Base-by-base conservation (phyloP, 257 asterid genomes). In the Nicotiana knightiana region DNA sequence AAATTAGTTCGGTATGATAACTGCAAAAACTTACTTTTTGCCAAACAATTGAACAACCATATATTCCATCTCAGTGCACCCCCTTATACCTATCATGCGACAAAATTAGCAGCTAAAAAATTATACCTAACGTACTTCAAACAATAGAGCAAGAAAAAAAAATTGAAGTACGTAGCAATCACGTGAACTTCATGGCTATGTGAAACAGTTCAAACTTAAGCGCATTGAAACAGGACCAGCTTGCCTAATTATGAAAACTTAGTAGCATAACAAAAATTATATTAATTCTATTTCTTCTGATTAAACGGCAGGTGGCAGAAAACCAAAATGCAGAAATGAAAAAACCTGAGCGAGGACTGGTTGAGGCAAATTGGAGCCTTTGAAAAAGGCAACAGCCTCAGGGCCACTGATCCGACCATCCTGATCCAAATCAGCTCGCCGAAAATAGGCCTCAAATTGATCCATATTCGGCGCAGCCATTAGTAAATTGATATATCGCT, bases 331-430 rank as follows among this genome's bases (percentile, higher is more conserved):
- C 6, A 37, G 24, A n/a, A 51, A 64, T 4, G 5, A 37, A 66
- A 39, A n/a, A 21, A 95, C 99, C 99, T 95, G 97, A 63, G 99
- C 98, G 57, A 95, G 98, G 84, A 95, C 97, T 82, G 77, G 97
- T 86, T 87, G 86, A 85, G 97, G 92, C 81, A 95, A 89, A 88
- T 90, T 93, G 76, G 96, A 84, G 67, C 90, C 97, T 82, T 88
- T 93, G 85, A 95, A 90, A 87, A 95, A 95, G 46, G 90, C 80
- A 85, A 91, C 93, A 57, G 99, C 99, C 91, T 95, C 98, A 63
- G 55, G 83, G 68, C 99, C 98, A 85, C 94, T 95, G 85, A 95
- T 86, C 88, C 96, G 93, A 66, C 99, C 99, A 82, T 95, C 98
- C 77, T 91, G 99, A 92, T 95, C 98, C 92, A 90, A 85, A 89